Base-by-base conservation (phyloP, 1,284 basidiomycete genomes). In the Athelia psychrophila region DNA sequence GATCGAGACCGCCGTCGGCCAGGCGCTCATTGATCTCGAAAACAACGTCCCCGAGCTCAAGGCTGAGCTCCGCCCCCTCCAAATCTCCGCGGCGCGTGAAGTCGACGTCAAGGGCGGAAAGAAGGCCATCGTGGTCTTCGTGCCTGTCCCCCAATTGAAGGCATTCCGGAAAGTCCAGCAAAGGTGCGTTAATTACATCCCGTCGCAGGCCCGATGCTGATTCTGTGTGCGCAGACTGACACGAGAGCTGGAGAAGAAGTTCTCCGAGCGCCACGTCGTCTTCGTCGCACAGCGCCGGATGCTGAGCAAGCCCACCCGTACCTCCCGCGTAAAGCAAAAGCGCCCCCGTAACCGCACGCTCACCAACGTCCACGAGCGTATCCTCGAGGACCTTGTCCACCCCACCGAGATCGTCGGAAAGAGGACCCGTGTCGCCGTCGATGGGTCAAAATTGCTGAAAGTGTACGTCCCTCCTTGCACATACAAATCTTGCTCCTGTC, bases 191-290 rank as follows among this genome's bases (percentile, higher is more conserved):
- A 42, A 20, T 15, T 13, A 35, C 46, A 44, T 22, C 8, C 35
- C 27, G 9, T 16, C 32, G 18, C 33, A 24, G 18, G 30, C 44
- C 33, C 44, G 46, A 32, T 38, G 47, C 22, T 40, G 50, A 15
- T n/a, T 10, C 19, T 20, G 49, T 24, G 18, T 38, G 12, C 50
- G 19, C 69, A 98, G 95, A 74, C 88, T 99, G 69, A 98, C 95
- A 61, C 90, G 95, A 57, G 96, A 99, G 75, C 86, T 99, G 68
- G 97, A 99, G 86, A 99, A 99, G 87, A 99, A 99, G 80, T 98
- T 99, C 80, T 94, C 95, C 50, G 94, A 97, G 76, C 89, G 95
- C 69, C 96, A 98, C 77, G 93, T 99, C 71, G 92, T 99, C 58
- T 99, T 99, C 73, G 87, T 99, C 70, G 95, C 93, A 53, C 97